A percentile compares a stretch with the other conserved stretches of the same genome.
These are phyloP conservation scores for Panicum miliaceum DNA, from an alignment of 176 grass and related monocot species.

Conservation along the genomic window DNA sequence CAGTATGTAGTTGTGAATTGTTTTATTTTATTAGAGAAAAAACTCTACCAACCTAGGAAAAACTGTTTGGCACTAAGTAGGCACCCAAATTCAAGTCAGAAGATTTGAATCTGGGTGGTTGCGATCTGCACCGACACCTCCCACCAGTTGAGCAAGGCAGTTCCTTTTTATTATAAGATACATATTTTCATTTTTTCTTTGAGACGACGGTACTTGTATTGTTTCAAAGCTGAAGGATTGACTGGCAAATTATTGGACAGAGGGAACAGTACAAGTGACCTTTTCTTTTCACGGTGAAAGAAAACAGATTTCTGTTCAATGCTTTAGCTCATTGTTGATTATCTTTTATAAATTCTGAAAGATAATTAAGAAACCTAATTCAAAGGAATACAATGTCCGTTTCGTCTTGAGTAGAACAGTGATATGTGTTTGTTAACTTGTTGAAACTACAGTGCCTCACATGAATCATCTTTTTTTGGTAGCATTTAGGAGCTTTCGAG, in stretches of 20 bases:
- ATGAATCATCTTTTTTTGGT: background rate
- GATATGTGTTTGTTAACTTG: background rate
- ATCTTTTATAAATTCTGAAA: conserved; percentile 6
- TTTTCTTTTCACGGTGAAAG: background rate
- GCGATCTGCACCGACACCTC: too few relatives aligned
- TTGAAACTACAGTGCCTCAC: background rate
- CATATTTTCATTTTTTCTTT: background rate
- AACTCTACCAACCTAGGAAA: background rate
- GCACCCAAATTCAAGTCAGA: background rate
- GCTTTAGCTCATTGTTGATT: background rate
- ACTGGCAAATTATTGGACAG: background rate
- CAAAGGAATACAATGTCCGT: background rate
- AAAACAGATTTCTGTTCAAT: background rate
- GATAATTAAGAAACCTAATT: background rate
- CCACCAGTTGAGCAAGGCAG: too few relatives aligned
- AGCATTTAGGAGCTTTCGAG: background rate
- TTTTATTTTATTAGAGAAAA: background rate
- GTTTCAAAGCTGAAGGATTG: background rate
- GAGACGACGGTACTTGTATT: background rate
- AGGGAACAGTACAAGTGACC: background rate
- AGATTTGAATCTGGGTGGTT: too few relatives aligned
- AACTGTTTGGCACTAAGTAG: background rate
- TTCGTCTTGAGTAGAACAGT: background rate
- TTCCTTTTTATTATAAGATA: background rate
- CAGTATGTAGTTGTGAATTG: background rate